Base-by-base conservation (phyloP, 2,329 filamentous ascomycete genomes). In the Phialophora tarda region DNA sequence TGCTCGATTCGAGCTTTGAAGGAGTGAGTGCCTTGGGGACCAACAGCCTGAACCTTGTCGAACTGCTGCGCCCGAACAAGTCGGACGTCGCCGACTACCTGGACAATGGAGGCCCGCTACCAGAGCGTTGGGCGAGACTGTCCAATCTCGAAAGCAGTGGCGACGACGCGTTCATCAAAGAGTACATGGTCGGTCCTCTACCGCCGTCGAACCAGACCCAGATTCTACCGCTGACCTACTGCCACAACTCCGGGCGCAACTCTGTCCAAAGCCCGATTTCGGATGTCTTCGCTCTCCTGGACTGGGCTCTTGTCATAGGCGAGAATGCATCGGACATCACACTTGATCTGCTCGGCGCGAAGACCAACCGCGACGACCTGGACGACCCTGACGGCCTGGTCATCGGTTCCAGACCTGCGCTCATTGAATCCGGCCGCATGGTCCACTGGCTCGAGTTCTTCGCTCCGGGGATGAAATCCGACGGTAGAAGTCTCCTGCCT, bases 41-140 rank as follows among this genome's bases (percentile, higher is more conserved):
- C 70, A 85, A 84, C 72, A 79, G 79, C 59, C 76, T 84, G 47
- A 79, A 76, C 67, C 81, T 77, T 71, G 77, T 85, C 23, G 83
- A 85, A 68, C 79, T 80, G 0, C 74, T 85, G 2, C 81, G 77
- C 34, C 75, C 80, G 7, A 85, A 85, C 74, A 85, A 85, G 70
- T 78, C 79, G 0, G 76, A 77, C 53, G 81, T 78, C 0, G 70
- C 85, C 7, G 75, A 78, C 0, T 85, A 81, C 69, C 71, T 84
- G 1, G 79, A 82, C 57, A 76, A 76, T 17, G 71, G 75, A 24
- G 77, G 70, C 0, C 50, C 66, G 10, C 64, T 71, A 4, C 82
- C 82, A 1, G 63, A 74, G 11, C 77, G 79, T 14, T 84, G 81
- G 73, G 83, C 83, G 30, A 75, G 81, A 24, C 82, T 77, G 1